Evolutionary conservation across 169 alveolate species (phyloP), one percentile per base, ranked within the genome.

Genomic region (Sarcocystis neurona): DNA sequence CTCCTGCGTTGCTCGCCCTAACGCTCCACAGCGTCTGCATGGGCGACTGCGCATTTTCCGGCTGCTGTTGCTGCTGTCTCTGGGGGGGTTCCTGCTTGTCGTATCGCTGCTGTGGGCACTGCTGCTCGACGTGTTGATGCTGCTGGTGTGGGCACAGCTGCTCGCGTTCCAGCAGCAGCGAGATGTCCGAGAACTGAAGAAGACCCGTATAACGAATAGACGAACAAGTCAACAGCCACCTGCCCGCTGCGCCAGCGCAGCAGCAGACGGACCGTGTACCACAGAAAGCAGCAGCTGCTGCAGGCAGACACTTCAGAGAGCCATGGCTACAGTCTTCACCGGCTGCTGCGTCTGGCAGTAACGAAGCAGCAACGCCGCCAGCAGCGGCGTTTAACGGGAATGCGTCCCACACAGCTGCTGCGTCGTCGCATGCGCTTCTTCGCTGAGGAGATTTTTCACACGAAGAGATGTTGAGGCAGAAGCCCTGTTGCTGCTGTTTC

Each of bases 131-230:
- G 30, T 15, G 23, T 12, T 12, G 30, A 23, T 15, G 23, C 66
- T 12, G 66, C 30, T 53, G 66, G 12, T 23, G 12, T 53, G 12
- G 66, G 66, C 23, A 53, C 66, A 53, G 66, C 23, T 66, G 10
- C 77, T 53, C 34, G 56, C 46, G 82, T 39, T 72, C 82, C 18
- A 72, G 82, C 39, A 72, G 82, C n/a, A 72, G 27, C 58, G 82
- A 72, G 47, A 72, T 32, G 20, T 72, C 82, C 0, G 82, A 47
- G 23, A 72, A 72, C 39, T 18, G 82, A 18, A 72, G 82, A 32
- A 39, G 20, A 18, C 82, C 82, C 23, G 82, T 53, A 30, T 39
- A 72, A 30, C 82, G 50, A 15, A 72, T 39, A 39, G 82, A 72
- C 43, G 12, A 10, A 39, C 15, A 1, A 0, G 82, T 72, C 18